A percentile compares a stretch with the other conserved stretches of the same genome.
Evolutionary conservation across 495 filamentous ascomycete species (phyloP).

Genomic region (Delitschia confertaspora): DNA sequence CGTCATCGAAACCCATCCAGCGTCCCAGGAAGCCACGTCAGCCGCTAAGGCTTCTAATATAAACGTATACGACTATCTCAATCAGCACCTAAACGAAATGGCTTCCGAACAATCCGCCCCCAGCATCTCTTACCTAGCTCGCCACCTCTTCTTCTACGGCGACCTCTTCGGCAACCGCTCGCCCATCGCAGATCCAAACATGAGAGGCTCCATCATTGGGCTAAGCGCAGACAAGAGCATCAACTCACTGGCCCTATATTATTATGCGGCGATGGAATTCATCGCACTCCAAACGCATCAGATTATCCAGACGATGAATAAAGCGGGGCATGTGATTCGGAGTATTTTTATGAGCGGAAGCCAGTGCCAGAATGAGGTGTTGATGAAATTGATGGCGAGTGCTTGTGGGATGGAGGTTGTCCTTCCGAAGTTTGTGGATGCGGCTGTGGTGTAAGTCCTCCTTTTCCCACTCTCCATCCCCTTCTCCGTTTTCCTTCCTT

Average conservation of each 20-base stretch:
- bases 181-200: slow-evolving; percentile 81
- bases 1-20: slow-evolving; percentile 86
- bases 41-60: slow-evolving; percentile 66
- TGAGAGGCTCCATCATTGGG: slow-evolving; percentile 82
- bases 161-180: slow-evolving; percentile 97
- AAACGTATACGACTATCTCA: slow-evolving; percentile 91
- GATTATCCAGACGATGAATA: slow-evolving; percentile 89
- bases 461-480: no score
- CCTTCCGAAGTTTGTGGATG: slow-evolving; percentile 84
- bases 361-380: slow-evolving; percentile 88
- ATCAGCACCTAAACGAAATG: slow-evolving; percentile 75
- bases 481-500: no score
- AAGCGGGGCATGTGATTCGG: slow-evolving; percentile 67
- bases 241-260: slow-evolving; percentile 78
- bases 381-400: slow-evolving; percentile 84
- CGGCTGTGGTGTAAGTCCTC: slow-evolving; percentile 93
- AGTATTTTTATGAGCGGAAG: slow-evolving; percentile 98
- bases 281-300: slow-evolving; percentile 93
- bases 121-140: slow-evolving; percentile 68
- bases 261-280: slow-evolving; percentile 93
- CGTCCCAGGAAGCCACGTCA: slow-evolving; percentile 66
- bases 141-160: slow-evolving; percentile 97
- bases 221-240: slow-evolving; percentile 75
- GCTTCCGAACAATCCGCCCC: slow-evolving; percentile 57
- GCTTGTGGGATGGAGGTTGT: slow-evolving; percentile 85